These are phyloP conservation scores for Flaveria brownii DNA, from an alignment of 129 eudicot genomes.

Conservation along the genomic window DNA sequence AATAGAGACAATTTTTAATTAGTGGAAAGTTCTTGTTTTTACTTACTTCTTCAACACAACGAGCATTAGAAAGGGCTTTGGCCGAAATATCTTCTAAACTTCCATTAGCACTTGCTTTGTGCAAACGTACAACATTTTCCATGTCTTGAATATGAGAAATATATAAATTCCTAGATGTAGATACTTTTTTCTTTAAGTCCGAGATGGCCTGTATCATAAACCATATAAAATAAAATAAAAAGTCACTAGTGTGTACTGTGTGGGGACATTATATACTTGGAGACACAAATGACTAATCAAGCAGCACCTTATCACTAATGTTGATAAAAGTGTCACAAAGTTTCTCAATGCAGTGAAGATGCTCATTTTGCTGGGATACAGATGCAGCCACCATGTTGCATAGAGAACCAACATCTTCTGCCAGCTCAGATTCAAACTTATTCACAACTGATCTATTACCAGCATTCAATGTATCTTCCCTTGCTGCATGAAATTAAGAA, in stretches of 20 bases:
- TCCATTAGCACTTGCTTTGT: constrained; percentile 78
- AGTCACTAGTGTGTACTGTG: not conserved
- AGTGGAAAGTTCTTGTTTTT: not conserved
- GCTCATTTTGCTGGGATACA: constrained; percentile 70
- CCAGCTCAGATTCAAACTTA: constrained; percentile 68
- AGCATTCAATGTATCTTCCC: constrained; percentile 81
- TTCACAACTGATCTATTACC: constrained; percentile 78
- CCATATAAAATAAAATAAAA: not conserved
- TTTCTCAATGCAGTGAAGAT: constrained; percentile 63
- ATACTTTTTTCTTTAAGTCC: constrained; percentile 70
- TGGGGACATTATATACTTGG: not conserved
- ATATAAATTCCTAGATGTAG: constrained; percentile 57
- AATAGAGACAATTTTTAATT: not conserved
- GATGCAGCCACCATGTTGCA: constrained; percentile 72
- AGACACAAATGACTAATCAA: not conserved
- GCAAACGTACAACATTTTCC: constrained; percentile 84
- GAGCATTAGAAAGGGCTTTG: constrained; percentile 53
- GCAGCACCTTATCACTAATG: constrained; percentile 60
- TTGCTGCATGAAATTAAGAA: constrained; percentile 42
- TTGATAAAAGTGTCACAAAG: constrained; percentile 64
- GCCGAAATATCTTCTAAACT: constrained; percentile 75
- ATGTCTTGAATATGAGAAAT: constrained; percentile 79
- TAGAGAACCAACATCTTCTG: constrained; percentile 62
- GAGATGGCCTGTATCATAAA: constrained; percentile 51
- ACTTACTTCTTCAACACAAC: constrained; percentile 55